Base-by-base conservation (phyloP, 2,329 filamentous ascomycete species). In the Boeremia lycopersici region DNA sequence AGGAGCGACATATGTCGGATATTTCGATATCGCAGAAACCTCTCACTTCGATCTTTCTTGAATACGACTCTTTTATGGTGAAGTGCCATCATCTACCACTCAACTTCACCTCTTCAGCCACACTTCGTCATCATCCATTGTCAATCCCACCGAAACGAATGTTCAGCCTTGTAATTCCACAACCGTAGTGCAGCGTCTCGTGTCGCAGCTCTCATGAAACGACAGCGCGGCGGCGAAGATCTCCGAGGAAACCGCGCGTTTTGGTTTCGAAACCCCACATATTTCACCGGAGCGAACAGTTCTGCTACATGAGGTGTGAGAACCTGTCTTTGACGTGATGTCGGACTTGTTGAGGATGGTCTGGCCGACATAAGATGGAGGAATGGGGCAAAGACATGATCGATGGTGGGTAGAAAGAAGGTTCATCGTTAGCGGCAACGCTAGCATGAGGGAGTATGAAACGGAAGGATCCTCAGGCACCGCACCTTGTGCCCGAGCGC, bases 181-280 rank as follows among this genome's bases (percentile, higher is more conserved):
- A 35, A 49, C 39, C 23, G 8, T 49, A 19, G 41, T 50, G 55
- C 19, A 28, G 43, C 53, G 41, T 17, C 17, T 36, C n/a, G 29
- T 19, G 47, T 57, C 48, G 49, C 50, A 33, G 52, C 53, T 34
- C 23, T 47, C 33, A 51, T 59, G 59, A 59, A 59, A 61, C 59
- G 40, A 48, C 38, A 60, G 56, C 48, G 43, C 51, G 49, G 52
- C 49, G 47, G 29, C 45, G 17, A 44, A 23, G 38, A 47, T 35
- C 28, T 34, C 51, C 54, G 48, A 51, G 34, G 33, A 38, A 48
- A 57, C 45, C 55, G 48, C 51, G 58, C 53, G 57, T 50, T 55
- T 56, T 31, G 49, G 67, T 68, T 69, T 69, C 50, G 56, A 69
- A 65, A 62, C 61, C 49, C 38, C 44, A 59, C 53, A 52, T 13